phyloP scores from a whole-genome alignment of 768 basidiomycete genomes.

The Pholiota molesta region DNA sequence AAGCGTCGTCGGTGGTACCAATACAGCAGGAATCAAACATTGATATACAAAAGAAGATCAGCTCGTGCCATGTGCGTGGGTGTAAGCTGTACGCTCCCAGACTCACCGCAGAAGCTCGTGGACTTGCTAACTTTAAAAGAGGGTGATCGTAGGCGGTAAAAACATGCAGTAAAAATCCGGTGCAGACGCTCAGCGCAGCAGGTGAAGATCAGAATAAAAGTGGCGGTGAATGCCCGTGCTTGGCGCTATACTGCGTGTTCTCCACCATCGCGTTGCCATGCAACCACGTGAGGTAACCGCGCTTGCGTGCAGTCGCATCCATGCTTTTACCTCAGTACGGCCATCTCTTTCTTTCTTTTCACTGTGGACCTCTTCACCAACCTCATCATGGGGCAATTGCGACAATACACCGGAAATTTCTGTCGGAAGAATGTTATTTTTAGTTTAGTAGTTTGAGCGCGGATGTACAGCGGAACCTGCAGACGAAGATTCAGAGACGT shows the following conservation, averaged over 20 bases:
- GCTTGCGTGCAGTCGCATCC: too few relatives aligned
- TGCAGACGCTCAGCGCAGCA: conserved; percentile 4
- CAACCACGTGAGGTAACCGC: conserved; percentile 7
- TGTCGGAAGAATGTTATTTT: too few relatives aligned
- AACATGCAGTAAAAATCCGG: not conserved
- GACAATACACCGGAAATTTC: too few relatives aligned
- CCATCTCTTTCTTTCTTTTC: not conserved
- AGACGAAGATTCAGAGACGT: too few relatives aligned
- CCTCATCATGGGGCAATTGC: not conserved
- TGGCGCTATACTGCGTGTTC: not conserved
- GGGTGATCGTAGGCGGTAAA: not conserved
- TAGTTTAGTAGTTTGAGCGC: too few relatives aligned
- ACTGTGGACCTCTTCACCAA: not conserved
- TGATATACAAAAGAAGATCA: conserved; percentile 22
- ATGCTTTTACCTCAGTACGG: not conserved
- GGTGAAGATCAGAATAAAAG: not conserved
- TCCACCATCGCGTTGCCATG: conserved; percentile 8
- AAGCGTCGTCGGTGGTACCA: conserved; percentile 15
- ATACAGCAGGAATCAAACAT: conserved; percentile 22
- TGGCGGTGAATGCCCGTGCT: not conserved
- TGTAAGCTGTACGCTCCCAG: not conserved
- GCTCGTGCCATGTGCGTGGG: not conserved
- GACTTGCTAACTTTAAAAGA: not conserved
- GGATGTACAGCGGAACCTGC: too few relatives aligned
- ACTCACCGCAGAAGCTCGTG: not conserved